A percentile compares a stretch with the other conserved stretches of the same genome.
Evolutionary conservation across 164 flowering plant genomes (phyloP).

Genomic region (Umbellularia californica): DNA sequence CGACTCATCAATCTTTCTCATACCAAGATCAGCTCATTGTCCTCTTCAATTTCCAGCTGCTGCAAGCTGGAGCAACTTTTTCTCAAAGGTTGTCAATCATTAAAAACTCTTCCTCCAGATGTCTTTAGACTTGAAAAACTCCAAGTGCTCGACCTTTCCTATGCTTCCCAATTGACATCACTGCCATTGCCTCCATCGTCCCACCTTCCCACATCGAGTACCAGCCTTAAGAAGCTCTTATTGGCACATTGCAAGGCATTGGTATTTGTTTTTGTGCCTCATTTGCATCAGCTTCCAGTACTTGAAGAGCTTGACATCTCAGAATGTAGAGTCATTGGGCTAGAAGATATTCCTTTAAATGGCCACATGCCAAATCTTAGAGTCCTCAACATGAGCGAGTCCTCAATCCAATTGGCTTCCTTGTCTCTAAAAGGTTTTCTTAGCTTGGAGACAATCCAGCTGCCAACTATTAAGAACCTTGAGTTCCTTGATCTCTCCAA

Average conservation of each 20-base stretch:
- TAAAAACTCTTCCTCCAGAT: not conserved
- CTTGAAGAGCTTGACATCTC: constrained; percentile 6
- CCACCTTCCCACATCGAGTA: not conserved
- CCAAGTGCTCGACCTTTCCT: not conserved
- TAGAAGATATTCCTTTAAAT: not conserved
- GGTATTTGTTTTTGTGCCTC: not conserved
- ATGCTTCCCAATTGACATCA: not conserved
- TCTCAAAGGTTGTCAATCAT: not conserved
- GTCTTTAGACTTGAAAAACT: not conserved
- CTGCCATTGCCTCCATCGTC: too few relatives aligned
- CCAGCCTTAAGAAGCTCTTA: not conserved
- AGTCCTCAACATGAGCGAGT: not conserved
- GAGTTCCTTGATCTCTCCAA: not conserved
- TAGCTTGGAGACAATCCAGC: not conserved
- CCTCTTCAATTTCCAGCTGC: not conserved
- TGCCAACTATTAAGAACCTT: not conserved
- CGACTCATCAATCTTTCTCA: not conserved
- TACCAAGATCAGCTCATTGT: not conserved
- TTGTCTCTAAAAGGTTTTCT: not conserved
- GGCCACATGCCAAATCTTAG: not conserved
- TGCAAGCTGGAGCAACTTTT: not conserved
- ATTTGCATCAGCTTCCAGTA: not conserved
- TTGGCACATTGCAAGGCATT: not conserved
- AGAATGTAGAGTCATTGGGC: not conserved
- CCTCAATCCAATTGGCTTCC: not conserved